Percentiles rank a stretch among this genome's conserved stretches.
Evolutionary conservation across 2,329 filamentous ascomycete genomes (phyloP).

Genomic region (Sporothrix schenckii): DNA sequence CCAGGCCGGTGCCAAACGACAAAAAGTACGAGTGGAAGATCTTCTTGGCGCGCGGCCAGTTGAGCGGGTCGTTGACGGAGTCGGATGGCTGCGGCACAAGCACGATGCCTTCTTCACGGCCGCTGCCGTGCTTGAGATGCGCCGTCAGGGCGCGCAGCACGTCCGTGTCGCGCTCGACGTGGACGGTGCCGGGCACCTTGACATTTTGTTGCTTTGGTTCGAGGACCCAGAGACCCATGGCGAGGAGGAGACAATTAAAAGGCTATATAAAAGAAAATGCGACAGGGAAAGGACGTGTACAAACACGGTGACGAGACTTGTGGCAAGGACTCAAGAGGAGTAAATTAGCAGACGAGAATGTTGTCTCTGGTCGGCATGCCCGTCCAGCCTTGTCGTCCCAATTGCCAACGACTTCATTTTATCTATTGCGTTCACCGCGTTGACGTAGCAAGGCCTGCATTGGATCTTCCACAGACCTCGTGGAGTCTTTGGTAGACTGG

Average conservation of each 20-base stretch:
- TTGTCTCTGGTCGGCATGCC: not conserved
- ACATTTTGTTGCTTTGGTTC: constrained; percentile 29
- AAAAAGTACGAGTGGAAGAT: constrained; percentile 46
- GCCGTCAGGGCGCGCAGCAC: constrained; percentile 18
- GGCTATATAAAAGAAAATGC: too few relatives aligned
- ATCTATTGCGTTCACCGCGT: not conserved
- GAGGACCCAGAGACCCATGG: constrained; percentile 34
- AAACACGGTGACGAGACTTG: not conserved
- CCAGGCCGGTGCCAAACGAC: constrained; percentile 44
- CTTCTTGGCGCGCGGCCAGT: constrained; percentile 41
- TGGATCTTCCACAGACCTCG: too few relatives aligned
- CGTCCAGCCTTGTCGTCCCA: not conserved
- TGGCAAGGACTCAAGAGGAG: not conserved
- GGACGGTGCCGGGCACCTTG: constrained; percentile 34
- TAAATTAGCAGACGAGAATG: not conserved
- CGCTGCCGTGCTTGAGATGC: constrained; percentile 26
- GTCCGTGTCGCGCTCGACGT: constrained; percentile 32
- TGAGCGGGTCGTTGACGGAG: constrained; percentile 26
- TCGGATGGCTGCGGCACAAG: constrained; percentile 24
- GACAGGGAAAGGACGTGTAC: not conserved
- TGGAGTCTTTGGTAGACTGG: not conserved
- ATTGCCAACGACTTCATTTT: not conserved
- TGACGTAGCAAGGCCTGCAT: not conserved
- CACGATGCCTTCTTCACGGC: constrained; percentile 43
- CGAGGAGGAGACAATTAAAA: not conserved